A percentile compares a stretch with the other conserved stretches of the same genome.
Evolutionary conservation across 2,329 filamentous ascomycete genomes (phyloP).

Genomic region (Cladosporium sp.): DNA sequence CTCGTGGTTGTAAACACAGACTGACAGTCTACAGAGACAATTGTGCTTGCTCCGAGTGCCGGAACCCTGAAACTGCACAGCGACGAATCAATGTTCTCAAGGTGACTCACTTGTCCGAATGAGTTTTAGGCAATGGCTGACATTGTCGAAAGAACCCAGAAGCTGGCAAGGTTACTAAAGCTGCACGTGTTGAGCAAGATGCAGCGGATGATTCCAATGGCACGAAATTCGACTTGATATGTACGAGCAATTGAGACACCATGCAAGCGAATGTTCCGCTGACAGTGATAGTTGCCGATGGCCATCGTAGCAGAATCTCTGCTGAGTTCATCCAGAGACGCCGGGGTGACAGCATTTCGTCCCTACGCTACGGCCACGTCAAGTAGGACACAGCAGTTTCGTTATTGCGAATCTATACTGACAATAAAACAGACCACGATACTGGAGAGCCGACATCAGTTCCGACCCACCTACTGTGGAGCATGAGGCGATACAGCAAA

Average conservation of each 20-base stretch:
- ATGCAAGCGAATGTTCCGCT: conserved; percentile 11
- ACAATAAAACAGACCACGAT: conserved; percentile 21
- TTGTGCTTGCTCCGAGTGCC: conserved; percentile 33
- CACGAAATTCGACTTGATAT: conserved; percentile 26
- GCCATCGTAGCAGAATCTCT: conserved; percentile 28
- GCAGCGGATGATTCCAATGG: conserved; percentile 10
- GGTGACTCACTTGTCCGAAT: conserved; percentile 9
- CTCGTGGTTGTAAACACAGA: not conserved
- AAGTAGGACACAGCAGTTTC: conserved; percentile 26
- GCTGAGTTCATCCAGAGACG: not conserved
- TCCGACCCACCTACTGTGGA: conserved; percentile 32
- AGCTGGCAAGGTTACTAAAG: conserved; percentile 20
- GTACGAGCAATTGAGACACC: conserved; percentile 17
- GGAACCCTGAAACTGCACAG: conserved; percentile 36
- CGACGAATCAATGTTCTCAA: conserved; percentile 38
- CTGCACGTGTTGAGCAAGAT: not conserved
- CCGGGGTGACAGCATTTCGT: not conserved
- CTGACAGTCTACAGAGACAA: conserved; percentile 30
- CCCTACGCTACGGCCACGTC: conserved; percentile 21
- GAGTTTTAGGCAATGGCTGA: conserved; percentile 5
- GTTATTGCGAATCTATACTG: conserved; percentile 14
- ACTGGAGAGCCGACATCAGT: conserved; percentile 33
- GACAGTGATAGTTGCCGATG: conserved; percentile 27
- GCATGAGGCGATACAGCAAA: conserved; percentile 25
- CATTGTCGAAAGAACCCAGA: conserved; percentile 23